Evolutionary conservation across 106 monocot genomes (phyloP).

Genomic region (Phalaenopsis aphrodite): DNA sequence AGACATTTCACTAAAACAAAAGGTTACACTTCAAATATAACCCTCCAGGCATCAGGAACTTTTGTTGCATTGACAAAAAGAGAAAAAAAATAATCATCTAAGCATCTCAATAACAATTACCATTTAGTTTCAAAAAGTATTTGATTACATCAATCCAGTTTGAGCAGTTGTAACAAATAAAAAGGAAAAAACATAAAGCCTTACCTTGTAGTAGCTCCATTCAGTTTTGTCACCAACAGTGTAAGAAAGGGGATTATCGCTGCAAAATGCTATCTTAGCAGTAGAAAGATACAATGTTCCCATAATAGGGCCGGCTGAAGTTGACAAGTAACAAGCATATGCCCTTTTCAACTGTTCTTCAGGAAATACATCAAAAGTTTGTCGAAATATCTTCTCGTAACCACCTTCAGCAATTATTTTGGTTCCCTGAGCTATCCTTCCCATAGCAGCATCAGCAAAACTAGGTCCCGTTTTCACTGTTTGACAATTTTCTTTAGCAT

Average conservation of each 20-base stretch:
- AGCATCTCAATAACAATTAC: not conserved
- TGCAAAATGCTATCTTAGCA: conserved; percentile 27
- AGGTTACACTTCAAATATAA: not conserved
- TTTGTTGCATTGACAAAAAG: not conserved
- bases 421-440: conserved; percentile 21
- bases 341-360: conserved; percentile 24
- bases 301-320: conserved; percentile 25
- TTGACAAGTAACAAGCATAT: conserved; percentile 23
- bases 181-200: not conserved
- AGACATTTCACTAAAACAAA: not conserved
- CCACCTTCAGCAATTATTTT: conserved; percentile 29
- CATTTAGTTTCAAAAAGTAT: conserved; percentile 1
- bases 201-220: conserved; percentile 33
- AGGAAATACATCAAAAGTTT: conserved; percentile 21
- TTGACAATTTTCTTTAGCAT: not conserved
- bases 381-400: conserved; percentile 24
- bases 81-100: not conserved
- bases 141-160: not conserved
- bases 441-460: conserved; percentile 28
- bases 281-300: conserved; percentile 26
- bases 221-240: conserved; percentile 26
- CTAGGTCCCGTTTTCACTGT: conserved; percentile 29
- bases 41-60: not conserved
- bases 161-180: not conserved
- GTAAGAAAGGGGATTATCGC: conserved; percentile 25